Percentiles rank a stretch among this genome's conserved stretches.
These are phyloP conservation scores for Nymphaea thermarum DNA, from an alignment of 164 flowering plant genomes.

Conservation along the genomic window DNA sequence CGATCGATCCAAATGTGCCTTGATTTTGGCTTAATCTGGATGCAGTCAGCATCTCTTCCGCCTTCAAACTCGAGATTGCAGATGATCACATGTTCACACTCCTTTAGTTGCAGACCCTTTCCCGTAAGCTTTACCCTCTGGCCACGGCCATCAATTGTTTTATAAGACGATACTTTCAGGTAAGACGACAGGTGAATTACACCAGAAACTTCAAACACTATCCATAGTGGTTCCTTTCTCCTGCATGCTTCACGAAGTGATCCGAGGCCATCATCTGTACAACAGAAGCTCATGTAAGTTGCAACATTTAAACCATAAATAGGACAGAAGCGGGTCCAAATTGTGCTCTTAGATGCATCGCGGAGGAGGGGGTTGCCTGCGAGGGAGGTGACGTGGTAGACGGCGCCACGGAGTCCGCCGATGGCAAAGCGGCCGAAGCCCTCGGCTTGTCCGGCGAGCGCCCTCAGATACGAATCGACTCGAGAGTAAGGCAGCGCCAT, in stretches of 20 bases:
- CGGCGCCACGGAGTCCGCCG: slow-evolving; percentile 30
- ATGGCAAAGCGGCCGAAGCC: slow-evolving; percentile 45
- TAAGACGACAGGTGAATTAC: slow-evolving; percentile 50
- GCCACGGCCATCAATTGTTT: slow-evolving; percentile 88
- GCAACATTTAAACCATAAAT: too few relatives aligned
- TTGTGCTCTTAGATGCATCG: not conserved
- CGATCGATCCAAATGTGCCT: slow-evolving; percentile 94
- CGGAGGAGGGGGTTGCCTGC: not conserved
- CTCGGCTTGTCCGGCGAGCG: slow-evolving; percentile 37
- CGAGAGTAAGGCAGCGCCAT: slow-evolving; percentile 28
- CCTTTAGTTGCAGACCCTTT: slow-evolving; percentile 69
- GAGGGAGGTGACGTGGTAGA: slow-evolving; percentile 33
- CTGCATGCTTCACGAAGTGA: slow-evolving; percentile 76
- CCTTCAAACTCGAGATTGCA: slow-evolving; percentile 85
- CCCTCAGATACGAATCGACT: slow-evolving; percentile 29
- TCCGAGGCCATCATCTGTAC: slow-evolving; percentile 80
- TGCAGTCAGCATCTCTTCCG: slow-evolving; percentile 78
- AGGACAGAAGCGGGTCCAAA: not conserved
- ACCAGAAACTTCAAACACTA: slow-evolving; percentile 75
- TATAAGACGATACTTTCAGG: slow-evolving; percentile 62
- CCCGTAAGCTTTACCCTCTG: slow-evolving; percentile 69
- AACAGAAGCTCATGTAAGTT: not conserved
- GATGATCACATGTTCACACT: slow-evolving; percentile 71
- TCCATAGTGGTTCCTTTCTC: slow-evolving; percentile 65
- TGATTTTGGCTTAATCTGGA: slow-evolving; percentile 80